These are phyloP conservation scores for Podospora didyma DNA, from an alignment of 495 filamentous ascomycete species.

Conservation along the genomic window DNA sequence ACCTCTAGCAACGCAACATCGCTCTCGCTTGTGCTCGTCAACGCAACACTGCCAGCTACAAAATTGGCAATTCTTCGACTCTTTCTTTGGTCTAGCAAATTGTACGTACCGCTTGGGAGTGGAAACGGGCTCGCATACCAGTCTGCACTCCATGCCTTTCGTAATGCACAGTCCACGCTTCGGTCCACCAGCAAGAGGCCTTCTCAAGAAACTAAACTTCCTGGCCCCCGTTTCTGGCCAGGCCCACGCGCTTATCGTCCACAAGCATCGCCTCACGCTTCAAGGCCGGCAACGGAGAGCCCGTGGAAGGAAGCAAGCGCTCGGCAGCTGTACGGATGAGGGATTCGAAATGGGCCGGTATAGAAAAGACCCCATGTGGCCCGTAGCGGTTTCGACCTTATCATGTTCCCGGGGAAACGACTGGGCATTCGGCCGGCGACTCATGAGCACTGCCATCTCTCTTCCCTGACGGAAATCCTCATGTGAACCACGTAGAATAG, in stretches of 20 bases:
- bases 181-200: too few species aligned
- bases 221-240: not conserved
- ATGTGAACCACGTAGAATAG: not conserved
- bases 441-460: not conserved
- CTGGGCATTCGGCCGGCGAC: not conserved
- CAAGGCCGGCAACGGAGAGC: not conserved
- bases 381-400: not conserved
- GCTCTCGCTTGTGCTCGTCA: too few species aligned
- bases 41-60: too few species aligned
- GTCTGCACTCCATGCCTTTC: too few species aligned
- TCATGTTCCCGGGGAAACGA: not conserved
- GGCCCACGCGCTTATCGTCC: not conserved
- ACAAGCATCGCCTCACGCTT: not conserved
- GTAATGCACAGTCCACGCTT: too few species aligned
- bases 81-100: too few species aligned
- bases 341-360: not conserved
- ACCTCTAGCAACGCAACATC: too few species aligned
- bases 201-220: not conserved
- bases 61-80: too few species aligned
- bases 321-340: not conserved
- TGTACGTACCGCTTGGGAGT: too few species aligned
- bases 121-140: too few species aligned
- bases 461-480: not conserved
- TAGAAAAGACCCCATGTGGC: not conserved
- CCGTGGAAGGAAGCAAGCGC: not conserved